Evolutionary conservation across 2,329 filamentous ascomycete species (phyloP).

Genomic region (Hymenoscyphus occultus): DNA sequence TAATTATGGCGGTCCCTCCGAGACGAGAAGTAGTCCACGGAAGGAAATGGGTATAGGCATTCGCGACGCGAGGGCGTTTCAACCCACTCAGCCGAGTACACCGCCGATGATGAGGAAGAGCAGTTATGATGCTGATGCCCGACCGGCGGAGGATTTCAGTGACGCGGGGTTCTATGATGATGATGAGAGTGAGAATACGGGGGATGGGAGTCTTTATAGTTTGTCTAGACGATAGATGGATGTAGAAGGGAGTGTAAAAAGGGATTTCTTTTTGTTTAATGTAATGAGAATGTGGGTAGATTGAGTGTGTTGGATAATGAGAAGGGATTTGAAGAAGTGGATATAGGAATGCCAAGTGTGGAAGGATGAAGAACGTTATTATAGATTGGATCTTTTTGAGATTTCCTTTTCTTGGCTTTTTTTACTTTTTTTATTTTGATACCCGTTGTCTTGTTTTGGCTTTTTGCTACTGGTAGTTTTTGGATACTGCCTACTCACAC

Average conservation of each 20-base stretch:
- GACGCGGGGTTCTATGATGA: slow-evolving; percentile 38
- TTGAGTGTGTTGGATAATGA: too few species aligned
- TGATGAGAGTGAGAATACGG: slow-evolving; percentile 30
- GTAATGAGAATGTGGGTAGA: too few species aligned
- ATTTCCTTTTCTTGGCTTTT: too few species aligned
- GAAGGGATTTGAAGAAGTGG: too few species aligned
- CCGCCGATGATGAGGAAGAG: slow-evolving; percentile 60
- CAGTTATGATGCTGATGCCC: slow-evolving; percentile 60
- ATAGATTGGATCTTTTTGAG: too few species aligned
- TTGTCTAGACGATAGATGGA: not conserved
- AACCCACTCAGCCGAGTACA: slow-evolving; percentile 40
- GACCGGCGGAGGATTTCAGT: slow-evolving; percentile 49
- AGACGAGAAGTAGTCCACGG: slow-evolving; percentile 42
- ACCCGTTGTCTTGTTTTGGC: too few species aligned
- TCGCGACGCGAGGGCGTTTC: not conserved
- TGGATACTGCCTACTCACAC: too few species aligned
- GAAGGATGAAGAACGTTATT: too few species aligned
- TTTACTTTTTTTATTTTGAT: too few species aligned
- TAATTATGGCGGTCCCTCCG: slow-evolving; percentile 35
- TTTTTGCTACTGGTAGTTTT: too few species aligned
- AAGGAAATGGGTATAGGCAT: slow-evolving; percentile 26
- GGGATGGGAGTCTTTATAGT: slow-evolving; percentile 15
- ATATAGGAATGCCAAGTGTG: too few species aligned
- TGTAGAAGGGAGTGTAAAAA: not conserved
- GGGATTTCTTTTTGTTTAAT: too few species aligned